Base-by-base conservation (phyloP, 306 rosid species). In the Citrullus colocynthis region DNA sequence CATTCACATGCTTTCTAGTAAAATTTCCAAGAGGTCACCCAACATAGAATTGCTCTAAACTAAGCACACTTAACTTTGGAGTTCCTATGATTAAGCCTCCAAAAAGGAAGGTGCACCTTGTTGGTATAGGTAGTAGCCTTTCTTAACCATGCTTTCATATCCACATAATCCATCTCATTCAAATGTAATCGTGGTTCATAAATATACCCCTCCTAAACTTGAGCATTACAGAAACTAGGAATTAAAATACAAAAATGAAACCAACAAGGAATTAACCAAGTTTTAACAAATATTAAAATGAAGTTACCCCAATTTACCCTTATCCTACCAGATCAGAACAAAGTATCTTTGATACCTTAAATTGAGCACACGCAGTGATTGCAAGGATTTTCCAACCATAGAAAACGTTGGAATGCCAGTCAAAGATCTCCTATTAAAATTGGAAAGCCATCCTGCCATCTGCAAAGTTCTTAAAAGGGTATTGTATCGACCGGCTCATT, bases 391-490 rank as follows among this genome's bases (percentile, higher is more conserved):
- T 67, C 89, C 86, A 71, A 30, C 78, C 80, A 78, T 82, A 32
- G 72, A 74, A 55, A 84, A 85, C 36, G 79, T 52, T 34, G 44
- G 80, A 44, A 83, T 72, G 61, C 63, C 80, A 45, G 80, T 81
- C 56, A 80, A 73, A 78, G 79, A 79, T 80, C 88, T 86, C 80
- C 51, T 57, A 78, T 64, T 86, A 81, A 86, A 88, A 81, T 87
- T 81, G 85, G 91, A 87, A 78, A 95, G 93, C 92, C 97, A 95
- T 73, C 97, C 98, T 56, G 90, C 69, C 77, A 95, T 88, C 98
- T 94, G 85, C 82, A 88, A 58, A 75, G 73, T 83, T 63, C 76
- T 63, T 58, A 16, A 71, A 30, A 51, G 76, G 83, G 78, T 58
- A 75, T 84, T 71, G 57, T 58, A 78, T 80, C 83, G 70, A 78